These are phyloP conservation scores for Exophiala aquamarina DNA, from an alignment of 2,329 filamentous ascomycete species.

Conservation along the genomic window DNA sequence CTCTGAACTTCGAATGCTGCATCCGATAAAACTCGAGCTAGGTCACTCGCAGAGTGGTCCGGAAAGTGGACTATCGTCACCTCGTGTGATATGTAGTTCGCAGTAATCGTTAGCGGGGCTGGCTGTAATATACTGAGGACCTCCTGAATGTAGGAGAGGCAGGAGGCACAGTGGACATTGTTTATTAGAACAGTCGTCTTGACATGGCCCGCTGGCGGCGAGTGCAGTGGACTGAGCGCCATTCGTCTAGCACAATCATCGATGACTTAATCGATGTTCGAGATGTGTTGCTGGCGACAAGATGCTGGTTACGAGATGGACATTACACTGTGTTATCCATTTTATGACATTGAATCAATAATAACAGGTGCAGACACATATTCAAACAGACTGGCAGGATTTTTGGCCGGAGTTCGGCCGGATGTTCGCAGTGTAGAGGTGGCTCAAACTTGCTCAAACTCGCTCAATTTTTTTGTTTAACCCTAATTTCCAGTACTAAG, in stretches of 20 bases:
- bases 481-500: too few relatives aligned
- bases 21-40: constrained; percentile 40
- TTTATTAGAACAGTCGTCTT: constrained; percentile 43
- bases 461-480: too few relatives aligned
- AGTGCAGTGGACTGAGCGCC: constrained; percentile 7
- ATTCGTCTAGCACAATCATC: constrained; percentile 7
- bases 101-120: constrained; percentile 34
- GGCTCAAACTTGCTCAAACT: too few relatives aligned
- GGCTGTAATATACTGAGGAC: constrained; percentile 34
- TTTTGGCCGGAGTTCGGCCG: too few relatives aligned
- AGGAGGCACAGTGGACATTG: constrained; percentile 50
- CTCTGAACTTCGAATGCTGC: constrained; percentile 49
- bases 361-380: neutral
- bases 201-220: constrained; percentile 9
- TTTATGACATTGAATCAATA: neutral
- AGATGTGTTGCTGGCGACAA: neutral
- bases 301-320: neutral
- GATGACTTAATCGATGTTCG: constrained; percentile 1
- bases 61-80: constrained; percentile 42
- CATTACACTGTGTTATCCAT: neutral
- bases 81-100: constrained; percentile 43
- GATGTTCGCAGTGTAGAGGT: too few relatives aligned
- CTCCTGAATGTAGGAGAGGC: constrained; percentile 45
- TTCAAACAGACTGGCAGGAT: too few relatives aligned
- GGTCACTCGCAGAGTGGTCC: constrained; percentile 31